phyloP scores from a whole-genome alignment of 371 early-diverging fungal species.

The Paramicrosporidium saccamoebae region DNA sequence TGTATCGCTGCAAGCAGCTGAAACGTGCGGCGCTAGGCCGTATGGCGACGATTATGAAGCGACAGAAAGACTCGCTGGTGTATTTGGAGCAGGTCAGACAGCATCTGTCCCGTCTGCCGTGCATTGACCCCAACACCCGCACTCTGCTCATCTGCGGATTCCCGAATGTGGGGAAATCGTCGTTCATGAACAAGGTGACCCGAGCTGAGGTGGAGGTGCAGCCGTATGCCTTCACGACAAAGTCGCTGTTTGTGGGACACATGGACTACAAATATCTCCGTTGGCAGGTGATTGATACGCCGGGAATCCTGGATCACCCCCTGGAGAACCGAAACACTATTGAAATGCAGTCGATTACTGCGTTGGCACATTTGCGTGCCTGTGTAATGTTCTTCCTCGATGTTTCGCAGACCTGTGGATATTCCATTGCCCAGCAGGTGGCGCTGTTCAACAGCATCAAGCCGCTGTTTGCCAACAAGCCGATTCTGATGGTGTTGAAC shows the following conservation, averaged over 20 bases:
- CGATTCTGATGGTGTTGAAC: slow-evolving; percentile 77
- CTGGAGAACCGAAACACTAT: slow-evolving; percentile 98
- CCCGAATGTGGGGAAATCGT: slow-evolving; percentile 99
- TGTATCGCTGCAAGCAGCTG: slow-evolving; percentile 96
- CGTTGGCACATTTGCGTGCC: slow-evolving; percentile 93
- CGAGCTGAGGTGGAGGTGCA: slow-evolving; percentile 99
- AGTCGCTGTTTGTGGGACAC: slow-evolving; percentile 98
- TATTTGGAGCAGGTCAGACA: slow-evolving; percentile 98
- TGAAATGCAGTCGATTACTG: slow-evolving; percentile 99
- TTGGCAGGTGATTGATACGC: slow-evolving; percentile 99
- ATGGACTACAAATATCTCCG: slow-evolving; percentile 99
- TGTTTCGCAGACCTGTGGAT: slow-evolving; percentile 95
- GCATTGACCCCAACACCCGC: slow-evolving; percentile 95
- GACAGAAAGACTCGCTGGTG: slow-evolving; percentile 86
- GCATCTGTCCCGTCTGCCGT: slow-evolving; percentile 87
- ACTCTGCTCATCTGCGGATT: slow-evolving; percentile 97
- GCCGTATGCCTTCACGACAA: slow-evolving; percentile 99
- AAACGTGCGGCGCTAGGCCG: slow-evolving; percentile 93
- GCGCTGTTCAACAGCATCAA: slow-evolving; percentile 79
- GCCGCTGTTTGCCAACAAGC: slow-evolving; percentile 95
- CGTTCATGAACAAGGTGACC: slow-evolving; percentile 98
- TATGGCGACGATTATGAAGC: slow-evolving; percentile 98
- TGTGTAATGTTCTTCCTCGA: slow-evolving; percentile 97
- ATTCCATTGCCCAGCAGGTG: slow-evolving; percentile 76
- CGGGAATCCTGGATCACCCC: slow-evolving; percentile 98